Evolutionary conservation across 2,329 filamentous ascomycete genomes (phyloP), one percentile per base, ranked within the genome.

Genomic region (Diaporthe sp.): DNA sequence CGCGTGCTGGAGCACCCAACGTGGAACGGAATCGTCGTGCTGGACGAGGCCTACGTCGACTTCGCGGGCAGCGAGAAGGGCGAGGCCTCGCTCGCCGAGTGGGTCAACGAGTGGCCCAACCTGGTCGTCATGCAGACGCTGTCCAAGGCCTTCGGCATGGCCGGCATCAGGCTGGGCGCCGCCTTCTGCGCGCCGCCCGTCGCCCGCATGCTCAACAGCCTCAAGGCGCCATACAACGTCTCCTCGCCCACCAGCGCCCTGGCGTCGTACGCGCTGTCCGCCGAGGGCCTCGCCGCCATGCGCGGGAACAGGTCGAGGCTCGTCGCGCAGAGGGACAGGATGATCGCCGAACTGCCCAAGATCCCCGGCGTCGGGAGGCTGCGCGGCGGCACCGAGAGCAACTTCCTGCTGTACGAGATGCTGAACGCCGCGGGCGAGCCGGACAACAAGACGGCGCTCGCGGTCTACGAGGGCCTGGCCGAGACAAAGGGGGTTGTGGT

Each of bases 141-240:
- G n/a, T 98, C 94, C 81, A 99, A 99, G 84, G 97, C 95, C 0
- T 99, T 99, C 82, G 97, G 97, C 39, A 90, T 99, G 81, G 97
- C 97, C 5, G 97, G 96, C 69, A 98, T 99, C 82, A 90, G 97
- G 22, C 89, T 99, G 1, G 97, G 97, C 62, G 94, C 92, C 10
- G 95, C 95, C 0, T 99, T 98, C 82, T 90, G 94, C 7, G 90
- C 92, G 13, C 88, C 92, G 0, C 89, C 92, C 8, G 93, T 99
- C 77, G 95, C 96, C 2, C 85, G 86, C 22, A 87, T 99, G 17
- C 89, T 99, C 73, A 99, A 99, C 86, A 95, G 90, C 82, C 89
- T 99, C 81, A 98, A 98, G 86, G 96, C 97, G 0, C 97, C 97
- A 0, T 99, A 99, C 87, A 98, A 98, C 85, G 93, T 99, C 80